These are phyloP conservation scores for Citrus hindsii DNA, from an alignment of 345 rosid genomes.

Conservation along the genomic window DNA sequence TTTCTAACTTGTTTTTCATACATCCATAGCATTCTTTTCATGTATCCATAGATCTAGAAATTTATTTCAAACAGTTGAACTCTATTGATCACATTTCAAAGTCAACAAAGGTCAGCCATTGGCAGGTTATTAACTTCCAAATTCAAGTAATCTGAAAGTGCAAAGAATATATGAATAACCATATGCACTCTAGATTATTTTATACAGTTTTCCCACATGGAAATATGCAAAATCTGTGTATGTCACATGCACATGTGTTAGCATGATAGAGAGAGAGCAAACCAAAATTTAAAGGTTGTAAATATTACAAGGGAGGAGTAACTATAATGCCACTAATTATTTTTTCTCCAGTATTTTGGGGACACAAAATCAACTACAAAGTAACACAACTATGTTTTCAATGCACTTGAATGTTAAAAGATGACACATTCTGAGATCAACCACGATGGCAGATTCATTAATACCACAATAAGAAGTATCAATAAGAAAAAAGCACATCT, in stretches of 20 bases:
- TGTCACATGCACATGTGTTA: background rate
- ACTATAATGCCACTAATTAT: background rate
- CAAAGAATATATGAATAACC: background rate
- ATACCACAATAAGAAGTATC: background rate
- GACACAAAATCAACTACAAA: background rate
- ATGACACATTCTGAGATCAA: background rate
- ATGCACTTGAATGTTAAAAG: background rate
- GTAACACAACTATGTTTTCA: background rate
- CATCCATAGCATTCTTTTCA: background rate
- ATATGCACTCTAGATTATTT: background rate
- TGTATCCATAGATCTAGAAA: background rate
- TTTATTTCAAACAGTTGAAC: slow-evolving; percentile 1
- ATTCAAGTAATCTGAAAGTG: slow-evolving; percentile 3
- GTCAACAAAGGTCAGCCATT: background rate
- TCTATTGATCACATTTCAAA: background rate
- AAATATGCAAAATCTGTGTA: background rate
- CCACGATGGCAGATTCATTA: background rate
- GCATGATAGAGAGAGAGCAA: background rate
- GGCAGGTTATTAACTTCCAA: background rate
- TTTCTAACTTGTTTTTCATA: background rate
- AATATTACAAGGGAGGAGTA: background rate
- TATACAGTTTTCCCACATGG: background rate
- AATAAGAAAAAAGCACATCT: background rate
- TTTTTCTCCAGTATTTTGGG: background rate
- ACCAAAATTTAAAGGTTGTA: background rate